Evolutionary conservation across 169 alveolate genomes (phyloP).

Genomic region (Plasmodium falciparum): DNA sequence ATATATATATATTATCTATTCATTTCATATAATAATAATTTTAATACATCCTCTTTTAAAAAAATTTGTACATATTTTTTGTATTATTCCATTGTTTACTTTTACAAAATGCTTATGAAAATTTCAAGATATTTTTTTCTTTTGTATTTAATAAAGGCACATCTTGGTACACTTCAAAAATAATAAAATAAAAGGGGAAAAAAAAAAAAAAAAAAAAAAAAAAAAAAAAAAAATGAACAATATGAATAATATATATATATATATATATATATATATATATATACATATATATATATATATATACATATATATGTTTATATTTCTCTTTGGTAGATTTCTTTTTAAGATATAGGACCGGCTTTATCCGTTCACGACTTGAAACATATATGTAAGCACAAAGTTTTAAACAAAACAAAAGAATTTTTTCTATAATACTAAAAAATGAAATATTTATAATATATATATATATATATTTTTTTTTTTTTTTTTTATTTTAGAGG

Average conservation of each 20-base stretch:
- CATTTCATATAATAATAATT: too few relatives aligned
- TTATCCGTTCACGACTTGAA: not conserved
- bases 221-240: not conserved
- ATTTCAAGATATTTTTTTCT: conserved; percentile 36
- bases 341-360: conserved; percentile 8
- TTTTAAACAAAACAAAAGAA: too few relatives aligned
- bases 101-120: conserved; percentile 35
- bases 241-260: not conserved
- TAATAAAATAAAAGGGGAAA: not conserved
- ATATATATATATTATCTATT: too few relatives aligned
- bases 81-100: too few relatives aligned
- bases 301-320: not conserved
- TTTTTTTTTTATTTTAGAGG: not conserved
- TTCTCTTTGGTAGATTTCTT: conserved; percentile 16
- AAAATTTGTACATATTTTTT: too few relatives aligned
- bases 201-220: not conserved
- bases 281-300: not conserved
- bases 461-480: not conserved
- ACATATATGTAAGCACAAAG: conserved; percentile 22
- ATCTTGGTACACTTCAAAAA: conserved; percentile 24
- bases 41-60: too few relatives aligned
- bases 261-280: too few relatives aligned
- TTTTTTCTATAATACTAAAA: too few relatives aligned
- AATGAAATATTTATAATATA: not conserved
- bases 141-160: conserved; percentile 33